These are phyloP conservation scores for Lachancea dasiensis DNA, from an alignment of 805 yeast genomes.

Conservation along the genomic window DNA sequence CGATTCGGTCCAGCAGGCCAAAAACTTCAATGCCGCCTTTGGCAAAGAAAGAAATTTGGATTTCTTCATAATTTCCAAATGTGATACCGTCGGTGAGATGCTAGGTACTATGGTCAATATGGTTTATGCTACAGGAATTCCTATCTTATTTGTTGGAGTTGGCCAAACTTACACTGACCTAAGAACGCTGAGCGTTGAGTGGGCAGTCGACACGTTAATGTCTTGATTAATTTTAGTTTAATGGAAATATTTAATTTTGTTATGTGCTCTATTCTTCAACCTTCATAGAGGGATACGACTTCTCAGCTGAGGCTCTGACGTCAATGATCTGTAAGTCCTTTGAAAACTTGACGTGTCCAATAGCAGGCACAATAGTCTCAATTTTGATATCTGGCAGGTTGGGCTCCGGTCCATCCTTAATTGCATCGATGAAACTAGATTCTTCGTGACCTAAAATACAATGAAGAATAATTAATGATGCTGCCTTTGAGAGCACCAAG, in stretches of 20 bases:
- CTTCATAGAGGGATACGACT: neutral
- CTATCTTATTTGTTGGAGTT: conserved; percentile 90
- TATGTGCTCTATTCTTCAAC: conserved; percentile 6
- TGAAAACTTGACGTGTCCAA: conserved; percentile 53
- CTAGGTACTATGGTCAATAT: conserved; percentile 95
- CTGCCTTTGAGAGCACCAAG: conserved; percentile 81
- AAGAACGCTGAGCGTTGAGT: conserved; percentile 80
- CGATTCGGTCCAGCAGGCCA: conserved; percentile 93
- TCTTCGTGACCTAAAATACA: conserved; percentile 50
- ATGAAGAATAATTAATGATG: conserved; percentile 65
- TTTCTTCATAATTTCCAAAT: conserved; percentile 87
- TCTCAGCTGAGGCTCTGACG: conserved; percentile 17
- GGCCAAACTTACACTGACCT: conserved; percentile 97
- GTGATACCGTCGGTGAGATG: conserved; percentile 96
- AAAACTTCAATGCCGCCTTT: conserved; percentile 87
- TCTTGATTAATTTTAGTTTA: conserved; percentile 32
- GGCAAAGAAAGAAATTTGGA: conserved; percentile 77
- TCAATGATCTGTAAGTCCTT: conserved; percentile 53
- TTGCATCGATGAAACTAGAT: conserved; percentile 21
- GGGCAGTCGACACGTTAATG: conserved; percentile 86
- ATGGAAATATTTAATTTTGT: neutral
- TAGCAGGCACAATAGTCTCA: conserved; percentile 61
- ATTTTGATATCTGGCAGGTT: conserved; percentile 62
- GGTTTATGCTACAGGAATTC: conserved; percentile 95
- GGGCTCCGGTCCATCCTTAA: conserved; percentile 68